Base-by-base conservation (phyloP, 1,284 basidiomycete genomes). In the Meripilus lineatus region DNA sequence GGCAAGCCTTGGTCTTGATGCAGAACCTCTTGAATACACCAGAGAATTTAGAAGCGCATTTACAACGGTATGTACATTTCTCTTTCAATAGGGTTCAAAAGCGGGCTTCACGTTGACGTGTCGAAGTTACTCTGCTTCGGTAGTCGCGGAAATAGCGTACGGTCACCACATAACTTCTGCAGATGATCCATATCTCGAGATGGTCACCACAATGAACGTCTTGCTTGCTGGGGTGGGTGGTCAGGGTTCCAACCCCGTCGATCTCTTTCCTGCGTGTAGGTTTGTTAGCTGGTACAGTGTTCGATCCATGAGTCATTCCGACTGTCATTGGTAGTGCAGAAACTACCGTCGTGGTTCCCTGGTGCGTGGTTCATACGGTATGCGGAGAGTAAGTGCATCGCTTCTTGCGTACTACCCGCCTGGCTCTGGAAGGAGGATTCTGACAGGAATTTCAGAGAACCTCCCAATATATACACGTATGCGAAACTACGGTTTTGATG, bases 91-190 rank as follows among this genome's bases (percentile, higher is more conserved):
- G 44, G 30, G 18, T 35, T 1, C 24, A 39, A 15, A 32, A n/a
- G 15, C 25, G 43, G 7, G 8, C n/a, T 30, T 10, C 28, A 8
- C 28, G n/a, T n/a, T 36, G 18, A 13, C 34, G 8, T 13, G 8
- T 20, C 10, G 8, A 13, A 8, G 6, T 20, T 14, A 13, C 5
- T 36, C 56, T 55, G 32, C 55, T 53, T 42, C 71, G 28, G 71
- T 73, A 44, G 71, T 76, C 28, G 56, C 77, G 43, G 50, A 52
- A 32, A 49, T 57, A 21, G 50, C 59, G 14, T 62, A 60, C 38
- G 61, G 54, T 32, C 54, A 63, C 42, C 51, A 54, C 8, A 59
- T 65, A 30, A 46, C 48, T 14, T 62, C 62, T 18, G 46, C 53
- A 11, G 53, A 59, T 38, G 57, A 58, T 44, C 42, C 49, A 40